phyloP scores from a whole-genome alignment of 2,329 filamentous ascomycete genomes.

The Ceratocystis papillata region DNA sequence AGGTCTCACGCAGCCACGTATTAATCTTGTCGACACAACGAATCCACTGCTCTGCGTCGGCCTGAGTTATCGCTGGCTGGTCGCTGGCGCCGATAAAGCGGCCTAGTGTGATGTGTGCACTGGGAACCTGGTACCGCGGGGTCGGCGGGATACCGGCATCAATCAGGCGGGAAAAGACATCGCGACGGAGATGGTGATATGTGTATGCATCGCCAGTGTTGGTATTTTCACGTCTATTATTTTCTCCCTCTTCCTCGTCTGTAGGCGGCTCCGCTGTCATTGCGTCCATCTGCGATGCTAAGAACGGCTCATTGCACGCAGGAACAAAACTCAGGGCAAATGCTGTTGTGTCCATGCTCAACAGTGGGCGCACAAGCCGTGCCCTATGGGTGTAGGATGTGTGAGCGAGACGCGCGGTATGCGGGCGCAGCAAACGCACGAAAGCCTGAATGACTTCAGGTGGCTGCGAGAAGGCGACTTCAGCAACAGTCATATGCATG shows the following conservation, averaged over 20 bases:
- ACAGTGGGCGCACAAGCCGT: conserved; percentile 66
- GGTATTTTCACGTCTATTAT: too few relatives aligned
- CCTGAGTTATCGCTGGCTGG: conserved; percentile 30
- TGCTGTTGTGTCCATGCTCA: conserved; percentile 77
- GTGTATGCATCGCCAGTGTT: conserved; percentile 55
- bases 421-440: conserved; percentile 45
- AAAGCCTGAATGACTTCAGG: conserved; percentile 55
- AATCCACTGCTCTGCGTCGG: conserved; percentile 58
- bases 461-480: conserved; percentile 71
- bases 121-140: conserved; percentile 70
- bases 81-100: conserved; percentile 50
- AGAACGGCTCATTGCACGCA: conserved; percentile 49
- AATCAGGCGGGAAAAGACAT: conserved; percentile 55
- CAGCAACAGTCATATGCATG: conserved; percentile 77
- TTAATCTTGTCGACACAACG: conserved; percentile 66
- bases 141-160: conserved; percentile 53
- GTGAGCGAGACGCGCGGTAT: conserved; percentile 50
- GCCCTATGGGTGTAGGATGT: conserved; percentile 57
- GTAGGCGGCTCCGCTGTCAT: conserved; percentile 14
- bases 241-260: background rate
- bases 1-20: conserved; percentile 45
- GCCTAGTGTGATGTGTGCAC: conserved; percentile 78
- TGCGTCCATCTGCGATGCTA: background rate
- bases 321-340: conserved; percentile 81
- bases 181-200: conserved; percentile 80